Evolutionary conservation across 176 grass and related monocot genomes (phyloP).

Genomic region (Musa acuminata): DNA sequence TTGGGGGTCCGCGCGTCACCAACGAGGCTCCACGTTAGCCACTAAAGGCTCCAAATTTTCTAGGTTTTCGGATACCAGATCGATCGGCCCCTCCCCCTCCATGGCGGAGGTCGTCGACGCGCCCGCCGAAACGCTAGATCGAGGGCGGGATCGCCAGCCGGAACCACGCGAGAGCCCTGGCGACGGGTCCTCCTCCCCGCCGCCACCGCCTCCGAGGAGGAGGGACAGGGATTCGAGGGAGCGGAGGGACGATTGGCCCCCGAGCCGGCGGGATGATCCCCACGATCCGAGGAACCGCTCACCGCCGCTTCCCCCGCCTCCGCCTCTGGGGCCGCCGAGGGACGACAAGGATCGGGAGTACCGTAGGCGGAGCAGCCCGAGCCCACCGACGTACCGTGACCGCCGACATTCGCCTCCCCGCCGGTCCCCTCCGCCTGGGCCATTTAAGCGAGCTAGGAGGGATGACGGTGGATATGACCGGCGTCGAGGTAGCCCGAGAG

Average conservation of each 20-base stretch:
- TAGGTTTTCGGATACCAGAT: too few relatives aligned
- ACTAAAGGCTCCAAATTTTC: too few relatives aligned
- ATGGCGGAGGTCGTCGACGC: conserved; percentile 92
- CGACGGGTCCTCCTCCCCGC: conserved; percentile 36
- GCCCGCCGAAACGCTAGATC: conserved; percentile 20
- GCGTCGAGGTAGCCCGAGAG: conserved; percentile 64
- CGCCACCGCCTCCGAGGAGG: conserved; percentile 47
- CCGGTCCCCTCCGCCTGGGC: conserved; percentile 49
- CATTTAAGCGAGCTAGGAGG: conserved; percentile 62
- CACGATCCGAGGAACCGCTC: conserved; percentile 14
- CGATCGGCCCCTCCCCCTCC: not conserved
- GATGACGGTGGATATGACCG: conserved; percentile 78
- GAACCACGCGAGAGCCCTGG: conserved; percentile 48
- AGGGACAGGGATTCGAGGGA: conserved; percentile 46
- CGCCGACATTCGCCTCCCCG: conserved; percentile 59
- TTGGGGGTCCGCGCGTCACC: too few relatives aligned
- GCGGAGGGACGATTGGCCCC: conserved; percentile 7
- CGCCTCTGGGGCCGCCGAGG: conserved; percentile 35
- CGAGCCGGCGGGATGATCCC: conserved; percentile 4
- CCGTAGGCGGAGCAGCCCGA: conserved; percentile 27
- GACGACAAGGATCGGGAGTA: conserved; percentile 57
- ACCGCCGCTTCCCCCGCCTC: conserved; percentile 32
- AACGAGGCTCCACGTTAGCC: too few relatives aligned
- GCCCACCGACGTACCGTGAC: conserved; percentile 53
- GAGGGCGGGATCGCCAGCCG: not conserved